phyloP scores from a whole-genome alignment of 2,329 filamentous ascomycete genomes.

The Penicillium nordicum region DNA sequence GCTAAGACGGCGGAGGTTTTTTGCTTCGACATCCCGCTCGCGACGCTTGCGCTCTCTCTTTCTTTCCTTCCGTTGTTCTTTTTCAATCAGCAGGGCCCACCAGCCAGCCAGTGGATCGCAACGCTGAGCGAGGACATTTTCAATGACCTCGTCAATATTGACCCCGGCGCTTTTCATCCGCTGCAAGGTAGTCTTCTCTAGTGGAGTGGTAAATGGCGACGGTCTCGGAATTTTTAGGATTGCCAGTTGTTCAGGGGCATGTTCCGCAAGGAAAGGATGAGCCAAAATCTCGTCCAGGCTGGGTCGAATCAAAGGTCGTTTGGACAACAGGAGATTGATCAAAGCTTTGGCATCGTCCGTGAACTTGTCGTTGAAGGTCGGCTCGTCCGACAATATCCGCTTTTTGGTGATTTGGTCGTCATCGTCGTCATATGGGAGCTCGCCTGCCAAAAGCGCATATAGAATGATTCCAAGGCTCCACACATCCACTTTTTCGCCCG shows the following conservation, averaged over 20 bases:
- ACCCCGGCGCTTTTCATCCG: slow-evolving; percentile 92
- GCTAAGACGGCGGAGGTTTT: slow-evolving; percentile 76
- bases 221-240: slow-evolving; percentile 80
- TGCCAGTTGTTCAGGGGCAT: slow-evolving; percentile 82
- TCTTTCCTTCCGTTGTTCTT: slow-evolving; percentile 82
- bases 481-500: slow-evolving; percentile 95
- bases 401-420: slow-evolving; percentile 82
- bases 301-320: slow-evolving; percentile 80
- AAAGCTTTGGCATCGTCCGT: slow-evolving; percentile 73
- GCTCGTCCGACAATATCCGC: slow-evolving; percentile 81
- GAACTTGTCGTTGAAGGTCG: slow-evolving; percentile 77
- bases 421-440: slow-evolving; percentile 93
- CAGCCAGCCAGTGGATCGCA: slow-evolving; percentile 90
- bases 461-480: slow-evolving; percentile 96
- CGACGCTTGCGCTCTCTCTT: slow-evolving; percentile 77
- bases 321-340: slow-evolving; percentile 78
- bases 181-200: slow-evolving; percentile 88
- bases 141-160: slow-evolving; percentile 89
- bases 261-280: slow-evolving; percentile 81
- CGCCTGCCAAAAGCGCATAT: slow-evolving; percentile 75
- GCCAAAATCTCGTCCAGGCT: slow-evolving; percentile 78
- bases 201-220: slow-evolving; percentile 74
- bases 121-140: slow-evolving; percentile 84
- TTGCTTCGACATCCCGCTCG: slow-evolving; percentile 77
- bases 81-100: slow-evolving; percentile 94